These are phyloP conservation scores for Parsonsia alboflavescens DNA, from an alignment of 257 asterid genomes.

Conservation along the genomic window DNA sequence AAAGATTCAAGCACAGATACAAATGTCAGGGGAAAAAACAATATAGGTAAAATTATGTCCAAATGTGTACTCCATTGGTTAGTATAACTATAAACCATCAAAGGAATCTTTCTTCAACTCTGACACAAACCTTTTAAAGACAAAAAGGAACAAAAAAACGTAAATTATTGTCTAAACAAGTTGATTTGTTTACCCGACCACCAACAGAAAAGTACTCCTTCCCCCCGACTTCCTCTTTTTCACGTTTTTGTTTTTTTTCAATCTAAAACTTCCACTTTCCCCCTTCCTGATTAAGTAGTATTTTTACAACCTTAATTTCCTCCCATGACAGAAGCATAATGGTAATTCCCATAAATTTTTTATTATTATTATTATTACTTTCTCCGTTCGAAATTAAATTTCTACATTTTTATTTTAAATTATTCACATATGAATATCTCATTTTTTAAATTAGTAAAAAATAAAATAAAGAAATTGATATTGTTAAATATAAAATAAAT, in stretches of 20 bases:
- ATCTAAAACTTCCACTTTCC: background rate
- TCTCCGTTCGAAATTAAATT: no score
- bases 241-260: no score
- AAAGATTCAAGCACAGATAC: background rate
- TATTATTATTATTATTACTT: no score
- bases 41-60: background rate
- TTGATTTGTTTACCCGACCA: constrained; percentile 8
- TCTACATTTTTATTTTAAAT: no score
- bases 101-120: background rate
- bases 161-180: background rate
- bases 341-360: no score
- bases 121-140: background rate
- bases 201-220: background rate
- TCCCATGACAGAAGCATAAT: no score
- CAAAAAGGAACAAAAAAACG: background rate
- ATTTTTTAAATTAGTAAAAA: no score
- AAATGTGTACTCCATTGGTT: background rate
- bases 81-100: background rate
- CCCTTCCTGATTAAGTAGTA: no score
- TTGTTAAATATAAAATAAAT: no score
- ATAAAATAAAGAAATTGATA: no score
- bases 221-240: background rate
- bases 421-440: no score
- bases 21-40: background rate
- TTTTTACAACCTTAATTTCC: background rate